Conservation (phyloP, 352 stramenopile genomes). For the Globisporangium viniferum region DNA sequence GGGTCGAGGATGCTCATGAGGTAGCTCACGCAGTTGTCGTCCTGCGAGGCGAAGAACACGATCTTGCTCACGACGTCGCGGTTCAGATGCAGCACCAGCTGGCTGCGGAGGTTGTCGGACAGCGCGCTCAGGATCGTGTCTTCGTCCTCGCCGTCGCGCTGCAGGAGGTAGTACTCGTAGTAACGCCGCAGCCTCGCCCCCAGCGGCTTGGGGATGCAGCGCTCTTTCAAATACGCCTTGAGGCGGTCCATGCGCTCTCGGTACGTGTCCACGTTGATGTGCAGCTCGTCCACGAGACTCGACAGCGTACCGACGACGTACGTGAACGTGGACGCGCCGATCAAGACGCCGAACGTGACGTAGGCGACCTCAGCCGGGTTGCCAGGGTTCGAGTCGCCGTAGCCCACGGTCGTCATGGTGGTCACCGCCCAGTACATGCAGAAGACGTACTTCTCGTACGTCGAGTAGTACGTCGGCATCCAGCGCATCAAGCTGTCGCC, state of each 20-base stretch:
- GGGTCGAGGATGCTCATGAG: slow-evolving; percentile 78
- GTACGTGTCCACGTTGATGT: slow-evolving; percentile 44
- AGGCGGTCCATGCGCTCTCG: slow-evolving; percentile 68
- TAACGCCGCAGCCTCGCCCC: slow-evolving; percentile 57
- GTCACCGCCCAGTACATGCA: slow-evolving; percentile 76
- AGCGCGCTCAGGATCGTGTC: slow-evolving; percentile 64
- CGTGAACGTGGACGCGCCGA: slow-evolving; percentile 65
- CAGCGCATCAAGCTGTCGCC: slow-evolving; percentile 25
- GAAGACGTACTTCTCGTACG: slow-evolving; percentile 61
- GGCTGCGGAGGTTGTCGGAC: slow-evolving; percentile 71
- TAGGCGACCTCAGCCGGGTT: slow-evolving; percentile 60
- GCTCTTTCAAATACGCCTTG: slow-evolving; percentile 75
- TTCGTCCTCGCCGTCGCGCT: slow-evolving; percentile 73
- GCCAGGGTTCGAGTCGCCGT: slow-evolving; percentile 59
- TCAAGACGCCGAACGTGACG: slow-evolving; percentile 47
- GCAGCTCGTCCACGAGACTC: slow-evolving; percentile 71
- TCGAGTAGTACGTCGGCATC: slow-evolving; percentile 27
- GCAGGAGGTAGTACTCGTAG: slow-evolving; percentile 78
- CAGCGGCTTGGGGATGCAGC: slow-evolving; percentile 52
- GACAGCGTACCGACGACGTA: slow-evolving; percentile 81
- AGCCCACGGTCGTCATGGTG: slow-evolving; percentile 80
- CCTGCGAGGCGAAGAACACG: slow-evolving; percentile 71
- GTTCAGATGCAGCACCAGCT: slow-evolving; percentile 76
- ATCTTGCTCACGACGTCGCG: slow-evolving; percentile 84
- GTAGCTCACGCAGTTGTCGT: slow-evolving; percentile 79